Evolutionary conservation across 2,329 filamentous ascomycete species (phyloP).

Genomic region (Piedraia hortae): DNA sequence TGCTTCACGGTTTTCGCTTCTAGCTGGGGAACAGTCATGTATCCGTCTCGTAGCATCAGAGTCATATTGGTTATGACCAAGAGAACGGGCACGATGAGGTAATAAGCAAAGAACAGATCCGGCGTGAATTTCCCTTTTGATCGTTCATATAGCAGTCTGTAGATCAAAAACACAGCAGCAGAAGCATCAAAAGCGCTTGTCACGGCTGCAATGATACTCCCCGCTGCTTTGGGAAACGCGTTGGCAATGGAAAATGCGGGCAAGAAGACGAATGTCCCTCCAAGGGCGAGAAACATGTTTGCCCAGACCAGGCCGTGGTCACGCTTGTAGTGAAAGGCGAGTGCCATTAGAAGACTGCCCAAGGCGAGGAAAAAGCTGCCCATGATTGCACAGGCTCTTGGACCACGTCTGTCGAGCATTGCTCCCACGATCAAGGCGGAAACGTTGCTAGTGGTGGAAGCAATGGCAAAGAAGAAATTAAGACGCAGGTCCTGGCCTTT

Average conservation of each 20-base stretch:
- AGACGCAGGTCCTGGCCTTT: conserved; percentile 33
- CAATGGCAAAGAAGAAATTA: conserved; percentile 81
- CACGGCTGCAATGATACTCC: conserved; percentile 22
- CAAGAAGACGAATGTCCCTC: conserved; percentile 24
- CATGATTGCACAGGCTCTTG: conserved; percentile 39
- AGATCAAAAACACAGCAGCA: conserved; percentile 21
- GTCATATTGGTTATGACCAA: conserved; percentile 18
- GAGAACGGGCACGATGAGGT: conserved; percentile 20
- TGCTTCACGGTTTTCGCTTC: conserved; percentile 55
- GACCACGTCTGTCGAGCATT: conserved; percentile 59
- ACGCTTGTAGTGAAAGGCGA: conserved; percentile 28
- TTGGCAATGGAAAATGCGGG: conserved; percentile 24
- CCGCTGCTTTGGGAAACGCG: conserved; percentile 22
- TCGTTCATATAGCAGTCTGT: conserved; percentile 20
- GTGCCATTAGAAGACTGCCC: conserved; percentile 48
- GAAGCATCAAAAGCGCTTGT: conserved; percentile 24
- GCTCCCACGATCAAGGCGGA: conserved; percentile 64
- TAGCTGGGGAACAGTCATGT: conserved; percentile 40
- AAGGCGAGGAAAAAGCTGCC: conserved; percentile 39
- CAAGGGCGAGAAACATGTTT: conserved; percentile 22
- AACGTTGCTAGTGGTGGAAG: conserved; percentile 68
- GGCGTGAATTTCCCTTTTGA: conserved; percentile 16
- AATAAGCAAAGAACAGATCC: conserved; percentile 23
- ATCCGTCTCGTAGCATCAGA: conserved; percentile 19
- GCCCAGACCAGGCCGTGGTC: conserved; percentile 38